phyloP scores from a whole-genome alignment of 2,329 filamentous ascomycete genomes.

The Fusarium citri region DNA sequence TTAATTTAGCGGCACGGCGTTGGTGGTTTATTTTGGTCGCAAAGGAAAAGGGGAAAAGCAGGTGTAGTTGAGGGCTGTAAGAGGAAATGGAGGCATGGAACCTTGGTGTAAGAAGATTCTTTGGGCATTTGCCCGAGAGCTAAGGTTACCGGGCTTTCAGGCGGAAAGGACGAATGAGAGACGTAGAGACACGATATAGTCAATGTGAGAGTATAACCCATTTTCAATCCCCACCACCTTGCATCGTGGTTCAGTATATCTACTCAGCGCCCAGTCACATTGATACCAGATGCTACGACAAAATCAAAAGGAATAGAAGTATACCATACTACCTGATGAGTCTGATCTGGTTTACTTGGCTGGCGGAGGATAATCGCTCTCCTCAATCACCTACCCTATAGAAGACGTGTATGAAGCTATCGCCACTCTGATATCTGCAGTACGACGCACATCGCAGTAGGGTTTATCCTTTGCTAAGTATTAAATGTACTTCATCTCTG shows the following conservation, averaged over 20 bases:
- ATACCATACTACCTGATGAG: background rate
- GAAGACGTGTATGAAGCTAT: background rate
- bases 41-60: conserved; percentile 24
- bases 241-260: background rate
- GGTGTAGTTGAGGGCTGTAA: conserved; percentile 2
- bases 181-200: conserved; percentile 24
- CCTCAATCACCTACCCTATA: conserved; percentile 6
- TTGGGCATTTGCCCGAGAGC: background rate
- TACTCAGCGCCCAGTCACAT: background rate
- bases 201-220: conserved; percentile 21
- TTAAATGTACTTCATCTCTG: background rate
- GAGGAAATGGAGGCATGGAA: background rate
- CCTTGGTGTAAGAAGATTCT: background rate
- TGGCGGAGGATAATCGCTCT: background rate
- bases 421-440: background rate
- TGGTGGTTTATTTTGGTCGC: conserved; percentile 43
- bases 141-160: background rate
- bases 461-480: too few species aligned
- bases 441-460: background rate
- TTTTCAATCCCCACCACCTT: background rate
- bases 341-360: background rate
- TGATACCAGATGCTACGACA: background rate
- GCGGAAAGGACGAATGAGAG: background rate
- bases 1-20: conserved; percentile 46
- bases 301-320: background rate